Conservation (phyloP, 768 basidiomycete genomes). For the Psilocybe sp. region DNA sequence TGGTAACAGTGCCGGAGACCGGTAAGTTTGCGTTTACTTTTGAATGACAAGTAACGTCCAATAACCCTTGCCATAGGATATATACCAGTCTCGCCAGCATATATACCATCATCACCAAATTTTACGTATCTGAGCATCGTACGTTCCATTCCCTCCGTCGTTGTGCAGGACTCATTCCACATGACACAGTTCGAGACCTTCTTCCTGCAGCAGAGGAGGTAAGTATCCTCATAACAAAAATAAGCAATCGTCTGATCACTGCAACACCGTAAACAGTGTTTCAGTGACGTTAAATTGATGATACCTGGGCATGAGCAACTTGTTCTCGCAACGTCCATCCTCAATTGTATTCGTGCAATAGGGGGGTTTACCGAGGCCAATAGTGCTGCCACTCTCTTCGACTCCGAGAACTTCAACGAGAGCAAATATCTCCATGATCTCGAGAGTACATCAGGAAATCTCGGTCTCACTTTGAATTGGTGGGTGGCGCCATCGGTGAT, state of each 20-base stretch:
- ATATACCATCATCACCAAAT: constrained; percentile 48
- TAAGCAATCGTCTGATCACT: not conserved
- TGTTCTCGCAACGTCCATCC: constrained; percentile 54
- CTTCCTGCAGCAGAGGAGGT: constrained; percentile 63
- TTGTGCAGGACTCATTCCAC: constrained; percentile 1
- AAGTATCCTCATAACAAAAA: constrained; percentile 3
- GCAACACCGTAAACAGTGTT: constrained; percentile 35
- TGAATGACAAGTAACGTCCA: not conserved
- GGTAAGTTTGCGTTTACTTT: constrained; percentile 32
- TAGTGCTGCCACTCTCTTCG: constrained; percentile 52
- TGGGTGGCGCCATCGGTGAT: constrained; percentile 22
- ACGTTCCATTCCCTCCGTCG: constrained; percentile 19
- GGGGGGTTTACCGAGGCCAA: constrained; percentile 55
- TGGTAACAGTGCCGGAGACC: constrained; percentile 65
- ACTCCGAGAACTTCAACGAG: constrained; percentile 60
- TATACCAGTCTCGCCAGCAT: constrained; percentile 62
- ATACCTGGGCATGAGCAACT: constrained; percentile 51
- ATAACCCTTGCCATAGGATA: constrained; percentile 35
- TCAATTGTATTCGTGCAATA: constrained; percentile 63
- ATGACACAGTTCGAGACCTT: constrained; percentile 51
- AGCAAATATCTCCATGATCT: constrained; percentile 46
- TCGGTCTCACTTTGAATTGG: constrained; percentile 59
- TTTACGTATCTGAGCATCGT: constrained; percentile 65
- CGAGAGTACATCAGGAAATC: constrained; percentile 41
- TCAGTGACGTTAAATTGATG: constrained; percentile 55